Conservation (phyloP, 768 basidiomycete genomes). For the Psilocybe sp. region DNA sequence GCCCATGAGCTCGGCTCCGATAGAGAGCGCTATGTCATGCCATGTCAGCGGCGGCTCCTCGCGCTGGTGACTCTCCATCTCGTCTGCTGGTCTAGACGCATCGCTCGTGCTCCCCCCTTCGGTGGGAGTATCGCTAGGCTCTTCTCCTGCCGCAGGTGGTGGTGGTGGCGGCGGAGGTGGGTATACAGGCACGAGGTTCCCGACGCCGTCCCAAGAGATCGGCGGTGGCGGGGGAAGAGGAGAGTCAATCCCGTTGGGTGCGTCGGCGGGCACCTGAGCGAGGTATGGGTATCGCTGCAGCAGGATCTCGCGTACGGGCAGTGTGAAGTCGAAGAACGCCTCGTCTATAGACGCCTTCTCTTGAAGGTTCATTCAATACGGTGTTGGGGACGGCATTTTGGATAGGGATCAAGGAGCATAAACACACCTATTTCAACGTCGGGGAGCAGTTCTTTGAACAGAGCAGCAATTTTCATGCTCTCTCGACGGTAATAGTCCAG, state of each 20-base stretch:
- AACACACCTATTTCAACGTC: slow-evolving; percentile 74
- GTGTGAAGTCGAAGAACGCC: slow-evolving; percentile 90
- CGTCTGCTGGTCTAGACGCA: neutral
- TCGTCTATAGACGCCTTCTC: slow-evolving; percentile 99
- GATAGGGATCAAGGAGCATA: neutral
- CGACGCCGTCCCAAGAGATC: slow-evolving; percentile 56
- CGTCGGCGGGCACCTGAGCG: slow-evolving; percentile 61
- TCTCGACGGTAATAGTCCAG: slow-evolving; percentile 92
- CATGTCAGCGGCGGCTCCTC: slow-evolving; percentile 55
- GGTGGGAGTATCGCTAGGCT: neutral
- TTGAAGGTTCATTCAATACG: slow-evolving; percentile 24
- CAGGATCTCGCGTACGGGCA: slow-evolving; percentile 72
- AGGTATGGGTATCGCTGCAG: slow-evolving; percentile 78
- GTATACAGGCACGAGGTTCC: slow-evolving; percentile 61
- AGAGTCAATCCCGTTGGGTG: slow-evolving; percentile 70
- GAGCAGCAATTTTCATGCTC: slow-evolving; percentile 77
- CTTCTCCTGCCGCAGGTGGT: slow-evolving; percentile 4
- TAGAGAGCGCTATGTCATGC: slow-evolving; percentile 89
- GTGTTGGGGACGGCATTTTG: neutral
- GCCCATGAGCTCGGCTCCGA: slow-evolving; percentile 86
- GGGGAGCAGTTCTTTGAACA: slow-evolving; percentile 80
- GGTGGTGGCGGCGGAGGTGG: slow-evolving; percentile 24
- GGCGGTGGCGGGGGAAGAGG: slow-evolving; percentile 72
- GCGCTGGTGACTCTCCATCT: slow-evolving; percentile 5
- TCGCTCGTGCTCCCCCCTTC: too few species aligned